Evolutionary conservation across 148 eudicot genomes (phyloP).

Genomic region (Gaultheria prostrata): DNA sequence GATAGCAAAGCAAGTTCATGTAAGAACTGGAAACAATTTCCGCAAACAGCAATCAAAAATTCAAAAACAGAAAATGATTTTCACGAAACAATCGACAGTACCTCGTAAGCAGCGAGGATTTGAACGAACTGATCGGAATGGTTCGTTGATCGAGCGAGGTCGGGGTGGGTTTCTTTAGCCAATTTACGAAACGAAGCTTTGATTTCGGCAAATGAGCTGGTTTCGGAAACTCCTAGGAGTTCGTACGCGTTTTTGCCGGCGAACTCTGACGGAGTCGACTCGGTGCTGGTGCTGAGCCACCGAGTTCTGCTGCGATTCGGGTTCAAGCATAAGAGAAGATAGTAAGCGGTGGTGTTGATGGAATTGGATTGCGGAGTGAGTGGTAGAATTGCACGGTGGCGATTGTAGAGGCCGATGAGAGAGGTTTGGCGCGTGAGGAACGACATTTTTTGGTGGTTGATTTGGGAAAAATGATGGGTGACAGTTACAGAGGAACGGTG

Average conservation of each 20-base stretch:
- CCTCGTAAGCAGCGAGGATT: conserved; percentile 92
- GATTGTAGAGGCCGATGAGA: neutral
- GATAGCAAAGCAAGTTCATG: neutral
- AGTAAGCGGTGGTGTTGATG: neutral
- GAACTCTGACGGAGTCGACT: conserved; percentile 53
- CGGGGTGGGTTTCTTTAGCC: conserved; percentile 92
- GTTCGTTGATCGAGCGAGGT: conserved; percentile 41
- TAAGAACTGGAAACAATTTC: neutral
- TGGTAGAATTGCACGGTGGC: neutral
- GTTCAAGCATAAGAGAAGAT: neutral
- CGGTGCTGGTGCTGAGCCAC: conserved; percentile 46
- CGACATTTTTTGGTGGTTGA: neutral
- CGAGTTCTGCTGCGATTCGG: conserved; percentile 20
- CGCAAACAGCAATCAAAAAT: neutral
- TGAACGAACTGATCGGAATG: conserved; percentile 56
- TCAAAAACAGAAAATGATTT: neutral
- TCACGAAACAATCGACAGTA: conserved; percentile 11
- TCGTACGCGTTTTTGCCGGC: conserved; percentile 71
- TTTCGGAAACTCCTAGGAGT: conserved; percentile 55
- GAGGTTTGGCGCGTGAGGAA: conserved; percentile 6
- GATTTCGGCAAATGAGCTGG: conserved; percentile 61
- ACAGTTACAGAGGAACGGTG: neutral
- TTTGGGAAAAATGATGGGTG: neutral
- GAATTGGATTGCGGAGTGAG: neutral
- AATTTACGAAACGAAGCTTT: conserved; percentile 75